Conservation (phyloP, 257 asterid species). For the Nemophila menziesii region DNA sequence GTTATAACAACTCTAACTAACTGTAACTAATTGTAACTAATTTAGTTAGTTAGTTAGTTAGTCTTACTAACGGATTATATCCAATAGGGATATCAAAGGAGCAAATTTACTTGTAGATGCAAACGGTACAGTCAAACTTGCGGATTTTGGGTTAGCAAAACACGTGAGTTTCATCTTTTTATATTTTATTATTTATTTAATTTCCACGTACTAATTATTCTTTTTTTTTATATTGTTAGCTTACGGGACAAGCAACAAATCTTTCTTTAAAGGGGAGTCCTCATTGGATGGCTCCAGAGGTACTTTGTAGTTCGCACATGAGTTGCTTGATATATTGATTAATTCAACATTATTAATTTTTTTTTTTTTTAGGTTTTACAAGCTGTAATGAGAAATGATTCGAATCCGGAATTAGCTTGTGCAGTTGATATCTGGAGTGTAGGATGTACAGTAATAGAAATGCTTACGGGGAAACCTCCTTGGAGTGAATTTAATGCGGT, state of each 20-base stretch:
- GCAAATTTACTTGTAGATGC: constrained; percentile 84
- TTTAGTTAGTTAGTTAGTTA: not conserved
- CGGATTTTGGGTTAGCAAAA: constrained; percentile 90
- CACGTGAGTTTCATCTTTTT: constrained; percentile 42
- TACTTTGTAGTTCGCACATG: constrained; percentile 16
- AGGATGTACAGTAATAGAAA: constrained; percentile 88
- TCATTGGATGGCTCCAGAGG: constrained; percentile 98
- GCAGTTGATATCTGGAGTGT: constrained; percentile 88
- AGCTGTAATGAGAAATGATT: constrained; percentile 61
- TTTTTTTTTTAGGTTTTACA: constrained; percentile 51
- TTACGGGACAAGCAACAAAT: constrained; percentile 26
- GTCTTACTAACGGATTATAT: constrained; percentile 2
- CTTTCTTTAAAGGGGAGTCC: constrained; percentile 87
- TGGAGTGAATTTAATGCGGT: constrained; percentile 66
- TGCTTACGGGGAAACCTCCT: constrained; percentile 86
- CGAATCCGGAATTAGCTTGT: constrained; percentile 49
- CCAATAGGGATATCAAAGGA: constrained; percentile 78
- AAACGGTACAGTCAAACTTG: constrained; percentile 73
- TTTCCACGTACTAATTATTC: not conserved
- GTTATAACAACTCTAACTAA: too few relatives aligned
- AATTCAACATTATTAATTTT: not conserved
- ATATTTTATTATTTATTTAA: not conserved
- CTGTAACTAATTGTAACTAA: not conserved
- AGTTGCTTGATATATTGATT: constrained; percentile 1
- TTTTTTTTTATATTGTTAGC: constrained; percentile 26